Evolutionary conservation across 805 yeast species (phyloP).

Genomic region (Lachancea nothofagi): DNA sequence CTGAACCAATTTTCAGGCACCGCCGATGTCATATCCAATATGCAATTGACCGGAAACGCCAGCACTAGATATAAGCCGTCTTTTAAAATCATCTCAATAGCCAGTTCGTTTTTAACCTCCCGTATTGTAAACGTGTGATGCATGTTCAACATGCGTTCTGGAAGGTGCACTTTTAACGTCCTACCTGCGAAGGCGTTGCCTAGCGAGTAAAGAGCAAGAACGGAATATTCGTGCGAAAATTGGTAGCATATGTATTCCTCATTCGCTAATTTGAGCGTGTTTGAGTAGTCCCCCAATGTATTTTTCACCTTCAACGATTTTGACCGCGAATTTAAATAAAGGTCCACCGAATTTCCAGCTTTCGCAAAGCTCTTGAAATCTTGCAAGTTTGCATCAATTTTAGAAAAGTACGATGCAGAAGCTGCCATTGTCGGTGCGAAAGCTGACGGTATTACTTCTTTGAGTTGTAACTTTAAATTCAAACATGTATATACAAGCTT

Average conservation of each 20-base stretch:
- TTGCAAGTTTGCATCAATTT: slow-evolving; percentile 25
- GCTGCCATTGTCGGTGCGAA: slow-evolving; percentile 1
- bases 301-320: slow-evolving; percentile 9
- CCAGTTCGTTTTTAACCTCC: slow-evolving; percentile 10
- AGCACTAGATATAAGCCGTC: slow-evolving; percentile 23
- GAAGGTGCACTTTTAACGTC: slow-evolving; percentile 24
- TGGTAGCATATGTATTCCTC: slow-evolving; percentile 26
- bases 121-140: slow-evolving; percentile 21
- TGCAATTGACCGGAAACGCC: slow-evolving; percentile 22
- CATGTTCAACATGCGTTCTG: slow-evolving; percentile 21
- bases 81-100: slow-evolving; percentile 23
- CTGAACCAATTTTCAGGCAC: slow-evolving; percentile 50
- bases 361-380: slow-evolving; percentile 14
- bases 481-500: too few relatives aligned
- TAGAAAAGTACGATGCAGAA: slow-evolving; percentile 18
- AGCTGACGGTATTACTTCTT: not conserved
- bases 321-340: slow-evolving; percentile 14
- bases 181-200: slow-evolving; percentile 17
- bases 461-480: too few relatives aligned
- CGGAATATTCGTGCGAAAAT: slow-evolving; percentile 18
- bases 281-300: slow-evolving; percentile 19
- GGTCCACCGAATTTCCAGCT: slow-evolving; percentile 15
- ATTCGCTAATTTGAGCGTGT: slow-evolving; percentile 15
- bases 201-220: slow-evolving; percentile 23
- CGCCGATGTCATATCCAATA: slow-evolving; percentile 12